These are phyloP conservation scores for Drosera spatulata DNA, from an alignment of 179 eudicot species.

Conservation along the genomic window DNA sequence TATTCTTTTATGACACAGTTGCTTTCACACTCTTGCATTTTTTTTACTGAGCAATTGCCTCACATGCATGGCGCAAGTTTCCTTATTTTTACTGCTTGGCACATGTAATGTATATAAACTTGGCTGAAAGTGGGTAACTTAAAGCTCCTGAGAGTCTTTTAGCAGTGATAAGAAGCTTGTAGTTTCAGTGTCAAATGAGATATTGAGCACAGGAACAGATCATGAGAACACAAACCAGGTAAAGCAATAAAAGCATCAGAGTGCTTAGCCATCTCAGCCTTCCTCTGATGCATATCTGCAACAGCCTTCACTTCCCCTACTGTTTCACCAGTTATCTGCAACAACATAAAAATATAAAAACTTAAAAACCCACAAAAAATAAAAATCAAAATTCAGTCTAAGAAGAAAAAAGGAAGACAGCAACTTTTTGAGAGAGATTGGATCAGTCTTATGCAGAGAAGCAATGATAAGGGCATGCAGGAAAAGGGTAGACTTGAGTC, in stretches of 20 bases:
- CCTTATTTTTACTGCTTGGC: not conserved
- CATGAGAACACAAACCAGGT: constrained; percentile 44
- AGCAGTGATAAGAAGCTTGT: not conserved
- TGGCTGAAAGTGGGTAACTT: not conserved
- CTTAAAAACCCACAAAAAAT: not conserved
- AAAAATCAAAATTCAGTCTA: constrained; percentile 5
- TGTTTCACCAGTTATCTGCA: constrained; percentile 19
- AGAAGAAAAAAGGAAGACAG: not conserved
- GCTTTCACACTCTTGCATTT: not conserved
- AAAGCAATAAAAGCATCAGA: constrained; percentile 91
- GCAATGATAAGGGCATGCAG: constrained; percentile 58
- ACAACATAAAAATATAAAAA: constrained; percentile 35
- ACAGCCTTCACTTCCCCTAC: constrained; percentile 76
- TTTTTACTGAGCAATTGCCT: not conserved
- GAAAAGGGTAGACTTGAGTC: constrained; percentile 18
- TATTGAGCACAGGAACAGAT: not conserved
- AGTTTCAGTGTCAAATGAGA: not conserved
- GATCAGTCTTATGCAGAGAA: constrained; percentile 27
- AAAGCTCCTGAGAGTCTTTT: not conserved
- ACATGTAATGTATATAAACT: not conserved
- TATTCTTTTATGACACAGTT: constrained; percentile 5
- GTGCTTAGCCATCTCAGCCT: constrained; percentile 86
- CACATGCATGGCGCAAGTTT: not conserved
- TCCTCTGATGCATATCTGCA: constrained; percentile 77
- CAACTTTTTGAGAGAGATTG: constrained; percentile 1